Evolutionary conservation across 2,329 filamentous ascomycete genomes (phyloP), one percentile per base, ranked within the genome.

Genomic region (Exutisphaerella laricina): DNA sequence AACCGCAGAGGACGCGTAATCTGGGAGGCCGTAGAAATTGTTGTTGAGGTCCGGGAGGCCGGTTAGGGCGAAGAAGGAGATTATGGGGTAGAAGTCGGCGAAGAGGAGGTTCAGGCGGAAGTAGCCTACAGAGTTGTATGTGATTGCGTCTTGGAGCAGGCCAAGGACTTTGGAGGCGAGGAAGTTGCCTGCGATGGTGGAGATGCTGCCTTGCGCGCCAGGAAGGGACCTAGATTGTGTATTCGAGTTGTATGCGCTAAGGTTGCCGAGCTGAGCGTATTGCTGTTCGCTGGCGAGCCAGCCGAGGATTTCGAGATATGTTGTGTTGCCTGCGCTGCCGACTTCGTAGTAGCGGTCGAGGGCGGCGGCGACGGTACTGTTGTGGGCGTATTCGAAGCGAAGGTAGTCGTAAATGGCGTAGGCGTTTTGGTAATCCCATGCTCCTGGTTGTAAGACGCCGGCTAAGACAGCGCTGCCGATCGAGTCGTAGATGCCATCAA

Each of bases 391-490:
- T 28, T 70, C 66, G 57, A 80, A 80, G 22, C 70, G 67, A 32
- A 80, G 59, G 51, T 74, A 79, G 46, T 81, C 75, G 41, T 70
- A 75, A 46, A 81, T 74, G 9, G 66, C 55, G 47, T 71, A 69
- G 2, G 77, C 76, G 43, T 78, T 73, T 7, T 57, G 58, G 55
- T 77, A 79, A 41, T 68, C 67, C 33, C 70, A 73, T 9, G 55
- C 58, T 2, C 58, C 53, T 29, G 56, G 48, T 8, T 60, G 53
- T 14, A 75, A 62, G 21, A 70, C 57, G 1, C 64, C 69, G 2
- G 64, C 58, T 14, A 79, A 63, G 36, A 70, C 64, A 7, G 65
- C 58, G 16, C 57, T 45, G 41, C 71, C 67, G 16, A 80, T 54
- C 2, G 54, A 54, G 13, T 65, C 43, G 48, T 80, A 81, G 38